phyloP scores from a whole-genome alignment of 164 flowering plant genomes.

The Echeveria elegans region DNA sequence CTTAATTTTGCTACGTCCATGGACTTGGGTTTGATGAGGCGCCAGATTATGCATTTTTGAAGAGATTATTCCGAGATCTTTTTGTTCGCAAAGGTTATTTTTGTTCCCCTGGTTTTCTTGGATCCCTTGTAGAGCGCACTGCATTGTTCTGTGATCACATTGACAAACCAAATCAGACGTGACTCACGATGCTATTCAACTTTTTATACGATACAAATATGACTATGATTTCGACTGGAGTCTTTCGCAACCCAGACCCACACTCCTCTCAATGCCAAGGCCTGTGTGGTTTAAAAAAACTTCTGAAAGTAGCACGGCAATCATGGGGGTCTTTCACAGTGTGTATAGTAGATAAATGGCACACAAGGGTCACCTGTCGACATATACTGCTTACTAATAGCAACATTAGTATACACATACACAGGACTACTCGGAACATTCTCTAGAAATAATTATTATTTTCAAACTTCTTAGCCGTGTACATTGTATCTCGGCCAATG shows the following conservation, averaged over 20 bases:
- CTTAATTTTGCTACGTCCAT: not conserved
- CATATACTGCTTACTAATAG: not conserved
- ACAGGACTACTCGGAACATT: not conserved
- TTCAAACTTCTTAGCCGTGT: not conserved
- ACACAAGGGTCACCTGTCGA: not conserved
- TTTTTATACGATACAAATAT: not conserved
- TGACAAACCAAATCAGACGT: too few species aligned
- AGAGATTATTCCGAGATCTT: not conserved
- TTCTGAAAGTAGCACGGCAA: not conserved
- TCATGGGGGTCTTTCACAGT: not conserved
- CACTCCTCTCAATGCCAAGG: too few species aligned
- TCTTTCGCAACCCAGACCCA: not conserved
- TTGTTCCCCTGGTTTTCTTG: not conserved
- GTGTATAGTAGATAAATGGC: not conserved
- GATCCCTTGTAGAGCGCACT: not conserved
- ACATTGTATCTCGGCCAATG: not conserved
- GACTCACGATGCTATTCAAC: not conserved
- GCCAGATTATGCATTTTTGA: not conserved
- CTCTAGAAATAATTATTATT: not conserved
- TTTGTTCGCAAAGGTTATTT: not conserved
- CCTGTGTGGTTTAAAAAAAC: not conserved
- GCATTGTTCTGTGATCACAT: not conserved
- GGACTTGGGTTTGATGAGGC: not conserved
- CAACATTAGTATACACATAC: not conserved
- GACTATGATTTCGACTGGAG: not conserved